These are phyloP conservation scores for Naganishia randhawae DNA, from an alignment of 768 basidiomycete genomes.

Conservation along the genomic window DNA sequence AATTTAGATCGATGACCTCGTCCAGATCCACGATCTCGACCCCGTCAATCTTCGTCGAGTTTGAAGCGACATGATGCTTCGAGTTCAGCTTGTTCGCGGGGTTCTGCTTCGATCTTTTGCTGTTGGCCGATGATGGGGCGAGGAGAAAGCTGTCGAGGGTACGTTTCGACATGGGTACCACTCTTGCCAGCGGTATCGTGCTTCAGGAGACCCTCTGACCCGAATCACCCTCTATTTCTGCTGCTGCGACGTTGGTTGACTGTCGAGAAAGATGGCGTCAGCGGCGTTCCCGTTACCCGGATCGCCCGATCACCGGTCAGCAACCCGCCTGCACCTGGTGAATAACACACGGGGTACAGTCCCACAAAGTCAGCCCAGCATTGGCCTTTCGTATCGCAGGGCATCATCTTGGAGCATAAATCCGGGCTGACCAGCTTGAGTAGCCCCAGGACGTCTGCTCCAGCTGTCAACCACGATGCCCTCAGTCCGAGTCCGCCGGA, in stretches of 20 bases:
- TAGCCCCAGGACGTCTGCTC: no score
- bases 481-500: slow-evolving; percentile 1
- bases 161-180: slow-evolving; percentile 20
- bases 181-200: no score
- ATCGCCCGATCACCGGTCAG: not conserved
- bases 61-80: not conserved
- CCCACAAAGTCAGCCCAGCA: not conserved
- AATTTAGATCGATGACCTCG: slow-evolving; percentile 18
- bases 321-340: not conserved
- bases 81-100: not conserved
- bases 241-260: no score
- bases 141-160: slow-evolving; percentile 22
- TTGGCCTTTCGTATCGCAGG: no score
- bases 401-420: no score
- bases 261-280: not conserved
- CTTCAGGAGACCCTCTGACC: no score
- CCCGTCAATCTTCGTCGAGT: slow-evolving; percentile 3
- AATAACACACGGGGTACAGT: not conserved
- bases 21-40: slow-evolving; percentile 1
- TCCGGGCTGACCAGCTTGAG: no score
- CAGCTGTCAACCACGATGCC: not conserved
- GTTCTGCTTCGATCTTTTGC: not conserved
- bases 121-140: not conserved
- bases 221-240: no score
- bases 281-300: not conserved